Percentiles rank a stretch among this genome's conserved stretches.
Evolutionary conservation across 192 early-diverging fungal species (phyloP).

Genomic region (Entomortierella lignicola): DNA sequence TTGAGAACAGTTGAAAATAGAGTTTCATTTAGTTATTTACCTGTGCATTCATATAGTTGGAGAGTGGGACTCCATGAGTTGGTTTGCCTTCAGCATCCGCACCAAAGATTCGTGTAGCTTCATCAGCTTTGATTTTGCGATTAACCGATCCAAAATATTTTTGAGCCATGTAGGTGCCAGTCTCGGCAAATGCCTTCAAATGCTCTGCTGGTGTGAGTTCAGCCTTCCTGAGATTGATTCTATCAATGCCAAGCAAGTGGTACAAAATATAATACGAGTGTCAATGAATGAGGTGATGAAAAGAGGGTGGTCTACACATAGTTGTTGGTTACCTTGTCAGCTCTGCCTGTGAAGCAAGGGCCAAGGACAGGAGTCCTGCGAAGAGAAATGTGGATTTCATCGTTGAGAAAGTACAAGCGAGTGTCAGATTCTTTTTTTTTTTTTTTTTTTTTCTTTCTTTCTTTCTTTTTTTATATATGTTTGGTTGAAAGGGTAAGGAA

Average conservation of each 20-base stretch:
- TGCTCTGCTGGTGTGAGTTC: slow-evolving; percentile 69
- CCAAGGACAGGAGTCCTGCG: slow-evolving; percentile 47
- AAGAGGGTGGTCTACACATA: too few relatives aligned
- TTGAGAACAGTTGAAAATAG: background rate
- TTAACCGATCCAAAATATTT: slow-evolving; percentile 74
- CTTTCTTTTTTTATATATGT: too few relatives aligned
- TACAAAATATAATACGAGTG: too few relatives aligned
- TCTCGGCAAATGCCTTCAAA: slow-evolving; percentile 70
- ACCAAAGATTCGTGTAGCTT: slow-evolving; percentile 55
- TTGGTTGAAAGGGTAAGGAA: too few relatives aligned
- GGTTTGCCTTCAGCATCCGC: slow-evolving; percentile 65
- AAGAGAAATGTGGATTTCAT: slow-evolving; percentile 37
- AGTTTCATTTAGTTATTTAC: slow-evolving; percentile 22
- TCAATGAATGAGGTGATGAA: too few relatives aligned
- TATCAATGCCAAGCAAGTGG: too few relatives aligned
- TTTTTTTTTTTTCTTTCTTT: too few relatives aligned
- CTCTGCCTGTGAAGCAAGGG: slow-evolving; percentile 34
- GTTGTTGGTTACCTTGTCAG: slow-evolving; percentile 23
- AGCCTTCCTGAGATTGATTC: slow-evolving; percentile 75
- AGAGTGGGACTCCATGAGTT: slow-evolving; percentile 79
- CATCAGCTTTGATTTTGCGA: slow-evolving; percentile 55
- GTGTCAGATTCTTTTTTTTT: too few relatives aligned
- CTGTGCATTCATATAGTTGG: slow-evolving; percentile 95
- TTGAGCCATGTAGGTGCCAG: slow-evolving; percentile 75
- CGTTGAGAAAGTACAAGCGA: background rate